These are phyloP conservation scores for Nemania sp. DNA, from an alignment of 2,329 filamentous ascomycete species.

Conservation along the genomic window DNA sequence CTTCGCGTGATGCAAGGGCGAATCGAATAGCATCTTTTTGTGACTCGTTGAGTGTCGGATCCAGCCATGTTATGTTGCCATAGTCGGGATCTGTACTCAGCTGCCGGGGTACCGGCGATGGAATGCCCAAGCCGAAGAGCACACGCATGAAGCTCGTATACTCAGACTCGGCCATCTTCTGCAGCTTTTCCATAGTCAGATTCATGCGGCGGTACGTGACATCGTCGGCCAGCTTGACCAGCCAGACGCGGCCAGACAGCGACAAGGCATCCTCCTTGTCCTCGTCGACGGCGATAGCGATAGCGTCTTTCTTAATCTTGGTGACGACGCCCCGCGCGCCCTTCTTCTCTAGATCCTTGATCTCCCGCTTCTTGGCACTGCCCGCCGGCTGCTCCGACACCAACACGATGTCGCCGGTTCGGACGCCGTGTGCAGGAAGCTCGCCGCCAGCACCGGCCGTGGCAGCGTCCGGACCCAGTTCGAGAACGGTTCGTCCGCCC, in stretches of 20 bases:
- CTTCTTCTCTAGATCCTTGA: conserved; percentile 69
- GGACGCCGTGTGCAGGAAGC: conserved; percentile 75
- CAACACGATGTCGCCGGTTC: conserved; percentile 77
- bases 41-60: conserved; percentile 65
- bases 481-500: conserved; percentile 87
- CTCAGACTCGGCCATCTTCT: conserved; percentile 60
- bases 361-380: conserved; percentile 72
- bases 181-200: conserved; percentile 62
- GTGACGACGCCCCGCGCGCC: conserved; percentile 74
- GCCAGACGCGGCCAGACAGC: conserved; percentile 59
- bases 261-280: conserved; percentile 56
- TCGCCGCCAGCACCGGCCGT: conserved; percentile 52
- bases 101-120: conserved; percentile 52
- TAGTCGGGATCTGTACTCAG: conserved; percentile 48
- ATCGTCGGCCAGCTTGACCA: conserved; percentile 70
- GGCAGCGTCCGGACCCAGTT: conserved; percentile 76
- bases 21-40: conserved; percentile 77
- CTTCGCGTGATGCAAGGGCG: conserved; percentile 77
- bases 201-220: conserved; percentile 70
- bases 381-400: conserved; percentile 76
- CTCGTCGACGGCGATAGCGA: conserved; percentile 73
- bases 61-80: conserved; percentile 61
- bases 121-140: conserved; percentile 62
- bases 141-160: conserved; percentile 65
- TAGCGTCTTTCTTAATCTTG: conserved; percentile 59